A percentile compares a stretch with the other conserved stretches of the same genome.
Evolutionary conservation across 768 basidiomycete genomes (phyloP).

Genomic region (Tricholoma matsutake): DNA sequence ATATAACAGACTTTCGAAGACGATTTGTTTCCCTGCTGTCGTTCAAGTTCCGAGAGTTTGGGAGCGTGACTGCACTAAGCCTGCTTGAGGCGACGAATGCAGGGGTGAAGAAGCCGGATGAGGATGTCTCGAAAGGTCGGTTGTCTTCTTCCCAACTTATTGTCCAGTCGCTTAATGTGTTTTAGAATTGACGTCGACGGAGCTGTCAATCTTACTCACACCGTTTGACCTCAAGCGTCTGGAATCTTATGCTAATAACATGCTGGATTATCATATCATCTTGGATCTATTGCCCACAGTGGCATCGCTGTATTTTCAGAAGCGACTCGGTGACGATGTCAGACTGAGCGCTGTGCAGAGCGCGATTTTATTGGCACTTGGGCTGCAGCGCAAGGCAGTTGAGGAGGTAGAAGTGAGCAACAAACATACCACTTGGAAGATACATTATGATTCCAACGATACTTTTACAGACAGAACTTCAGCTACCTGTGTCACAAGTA

Average conservation of each 20-base stretch:
- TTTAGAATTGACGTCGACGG: constrained; percentile 32
- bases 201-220: constrained; percentile 62
- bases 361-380: constrained; percentile 85
- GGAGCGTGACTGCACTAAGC: constrained; percentile 81
- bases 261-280: constrained; percentile 95
- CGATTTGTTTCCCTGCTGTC: constrained; percentile 88
- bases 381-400: constrained; percentile 83
- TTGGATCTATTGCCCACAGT: constrained; percentile 86
- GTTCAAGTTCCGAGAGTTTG: constrained; percentile 93
- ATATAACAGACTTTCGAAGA: constrained; percentile 75
- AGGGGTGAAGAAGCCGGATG: constrained; percentile 49
- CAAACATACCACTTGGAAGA: background rate
- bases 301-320: constrained; percentile 83
- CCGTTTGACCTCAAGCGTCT: constrained; percentile 96
- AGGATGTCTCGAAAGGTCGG: constrained; percentile 37
- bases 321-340: constrained; percentile 60
- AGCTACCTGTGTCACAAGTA: constrained; percentile 80
- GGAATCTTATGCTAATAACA: constrained; percentile 92
- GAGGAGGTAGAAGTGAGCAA: constrained; percentile 80
- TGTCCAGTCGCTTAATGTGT: background rate
- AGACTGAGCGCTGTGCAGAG: constrained; percentile 85
- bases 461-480: constrained; percentile 62
- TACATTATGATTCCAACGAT: background rate
- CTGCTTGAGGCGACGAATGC: constrained; percentile 81
- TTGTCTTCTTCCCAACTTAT: background rate